Percentiles rank a stretch among this genome's conserved stretches.
phyloP scores from a whole-genome alignment of 1,284 basidiomycete species.

The Cutaneotrichosporon mucoides region DNA sequence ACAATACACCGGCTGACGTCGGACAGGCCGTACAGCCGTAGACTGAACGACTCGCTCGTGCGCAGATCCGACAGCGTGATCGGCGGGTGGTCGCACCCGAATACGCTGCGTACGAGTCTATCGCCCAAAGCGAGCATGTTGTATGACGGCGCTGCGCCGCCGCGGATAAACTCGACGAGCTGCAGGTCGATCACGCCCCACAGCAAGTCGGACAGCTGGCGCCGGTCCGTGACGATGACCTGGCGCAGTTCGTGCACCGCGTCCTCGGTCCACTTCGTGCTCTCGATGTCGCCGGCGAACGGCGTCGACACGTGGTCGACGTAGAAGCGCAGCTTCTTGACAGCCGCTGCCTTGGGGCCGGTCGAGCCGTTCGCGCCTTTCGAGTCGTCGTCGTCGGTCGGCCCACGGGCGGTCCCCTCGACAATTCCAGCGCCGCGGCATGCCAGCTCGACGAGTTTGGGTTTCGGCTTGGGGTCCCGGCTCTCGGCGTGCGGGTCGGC shows the following conservation, averaged over 20 bases:
- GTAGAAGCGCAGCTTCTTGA: conserved; percentile 22
- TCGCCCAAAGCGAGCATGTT: conserved; percentile 31
- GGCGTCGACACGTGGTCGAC: conserved; percentile 29
- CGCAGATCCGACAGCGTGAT: conserved; percentile 22
- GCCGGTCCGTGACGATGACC: conserved; percentile 20
- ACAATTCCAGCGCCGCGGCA: conserved; percentile 22
- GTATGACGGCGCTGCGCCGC: conserved; percentile 29
- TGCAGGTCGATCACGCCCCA: conserved; percentile 36
- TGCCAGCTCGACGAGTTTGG: conserved; percentile 29
- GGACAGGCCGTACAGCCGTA: conserved; percentile 27
- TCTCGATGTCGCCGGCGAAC: conserved; percentile 28
- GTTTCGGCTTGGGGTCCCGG: conserved; percentile 11
- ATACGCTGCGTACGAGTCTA: conserved; percentile 20
- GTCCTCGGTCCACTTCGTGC: conserved; percentile 33
- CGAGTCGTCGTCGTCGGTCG: not conserved
- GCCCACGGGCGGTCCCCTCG: not conserved
- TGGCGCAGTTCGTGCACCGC: conserved; percentile 24
- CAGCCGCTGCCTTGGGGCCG: not conserved
- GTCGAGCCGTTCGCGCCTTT: not conserved
- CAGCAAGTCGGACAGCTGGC: conserved; percentile 27
- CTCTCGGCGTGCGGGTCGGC: not conserved
- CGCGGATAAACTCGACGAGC: conserved; percentile 29
- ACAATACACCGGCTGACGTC: conserved; percentile 33
- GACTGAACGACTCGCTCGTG: conserved; percentile 20
- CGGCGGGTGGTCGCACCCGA: conserved; percentile 17